Conservation (phyloP, 352 stramenopile species). For the Poterioochromonas sp. region DNA sequence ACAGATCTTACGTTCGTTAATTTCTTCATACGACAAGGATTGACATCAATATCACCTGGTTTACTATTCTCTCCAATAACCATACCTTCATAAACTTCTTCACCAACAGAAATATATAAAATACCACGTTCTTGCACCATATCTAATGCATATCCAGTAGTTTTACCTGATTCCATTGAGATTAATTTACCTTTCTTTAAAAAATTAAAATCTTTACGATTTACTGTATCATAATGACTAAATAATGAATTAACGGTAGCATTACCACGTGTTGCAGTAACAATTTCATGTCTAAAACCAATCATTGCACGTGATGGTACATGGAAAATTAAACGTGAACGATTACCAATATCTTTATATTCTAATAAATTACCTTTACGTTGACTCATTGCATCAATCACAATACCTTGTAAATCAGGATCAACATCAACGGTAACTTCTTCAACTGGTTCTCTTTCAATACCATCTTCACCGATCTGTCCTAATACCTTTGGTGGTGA, state of each 20-base stretch:
- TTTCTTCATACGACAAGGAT: constrained; percentile 93
- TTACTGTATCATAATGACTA: constrained; percentile 63
- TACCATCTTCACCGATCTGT: not conserved
- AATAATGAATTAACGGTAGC: constrained; percentile 94
- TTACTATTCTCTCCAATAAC: constrained; percentile 90
- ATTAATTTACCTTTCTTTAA: constrained; percentile 57
- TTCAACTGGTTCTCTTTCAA: constrained; percentile 60
- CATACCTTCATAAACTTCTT: constrained; percentile 92
- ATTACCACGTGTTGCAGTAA: constrained; percentile 83
- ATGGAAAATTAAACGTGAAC: constrained; percentile 86
- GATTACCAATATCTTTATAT: constrained; percentile 72
- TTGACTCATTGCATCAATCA: constrained; percentile 86
- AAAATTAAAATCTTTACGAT: not conserved
- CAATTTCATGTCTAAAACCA: constrained; percentile 90
- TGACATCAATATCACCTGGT: constrained; percentile 84
- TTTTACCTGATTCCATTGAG: constrained; percentile 59
- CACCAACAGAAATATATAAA: constrained; percentile 87
- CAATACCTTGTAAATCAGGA: constrained; percentile 81
- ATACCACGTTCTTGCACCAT: constrained; percentile 79
- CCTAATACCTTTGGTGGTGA: constrained; percentile 79
- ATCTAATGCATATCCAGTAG: constrained; percentile 78
- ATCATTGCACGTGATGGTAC: constrained; percentile 89
- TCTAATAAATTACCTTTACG: constrained; percentile 52
- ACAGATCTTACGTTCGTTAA: constrained; percentile 89
- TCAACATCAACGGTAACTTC: constrained; percentile 88